These are phyloP conservation scores for Eimeria praecox DNA, from an alignment of 169 alveolate species.

Conservation along the genomic window DNA sequence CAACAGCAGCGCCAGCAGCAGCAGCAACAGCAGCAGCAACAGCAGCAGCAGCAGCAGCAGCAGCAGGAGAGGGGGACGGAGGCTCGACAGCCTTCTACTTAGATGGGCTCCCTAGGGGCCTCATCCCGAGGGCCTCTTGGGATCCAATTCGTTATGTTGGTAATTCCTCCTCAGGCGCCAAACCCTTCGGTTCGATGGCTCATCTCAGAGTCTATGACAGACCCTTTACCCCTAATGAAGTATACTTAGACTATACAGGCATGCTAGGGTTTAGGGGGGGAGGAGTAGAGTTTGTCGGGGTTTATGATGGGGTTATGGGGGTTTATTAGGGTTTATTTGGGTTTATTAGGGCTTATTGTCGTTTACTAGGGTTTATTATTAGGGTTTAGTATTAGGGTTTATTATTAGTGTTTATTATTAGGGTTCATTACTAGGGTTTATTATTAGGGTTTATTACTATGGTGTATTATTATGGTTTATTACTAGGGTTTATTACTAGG, in stretches of 20 bases:
- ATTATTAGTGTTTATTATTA: neutral
- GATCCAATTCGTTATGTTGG: slow-evolving; percentile 22
- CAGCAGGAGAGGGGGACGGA: neutral
- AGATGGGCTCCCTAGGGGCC: slow-evolving; percentile 57
- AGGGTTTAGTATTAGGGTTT: neutral
- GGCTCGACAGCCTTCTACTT: slow-evolving; percentile 30
- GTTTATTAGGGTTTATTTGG: neutral
- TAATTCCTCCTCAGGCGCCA: neutral
- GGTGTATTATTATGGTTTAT: neutral
- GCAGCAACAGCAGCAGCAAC: slow-evolving; percentile 33
- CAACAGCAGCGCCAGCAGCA: slow-evolving; percentile 36
- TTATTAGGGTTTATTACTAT: neutral
- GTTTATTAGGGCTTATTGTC: neutral
- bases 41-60: slow-evolving; percentile 44
- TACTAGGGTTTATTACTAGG: neutral
- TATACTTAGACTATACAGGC: slow-evolving; percentile 40
- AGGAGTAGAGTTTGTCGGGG: neutral
- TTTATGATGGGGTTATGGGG: neutral
- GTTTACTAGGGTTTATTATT: neutral
- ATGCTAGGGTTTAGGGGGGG: neutral
- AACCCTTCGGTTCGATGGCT: slow-evolving; percentile 15
- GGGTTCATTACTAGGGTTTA: neutral
- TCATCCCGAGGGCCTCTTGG: slow-evolving; percentile 33
- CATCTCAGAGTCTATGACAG: slow-evolving; percentile 21
- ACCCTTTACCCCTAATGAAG: slow-evolving; percentile 24